A percentile compares a stretch with the other conserved stretches of the same genome.
Evolutionary conservation across 164 flowering plant genomes (phyloP).

Genomic region (Piper betle): DNA sequence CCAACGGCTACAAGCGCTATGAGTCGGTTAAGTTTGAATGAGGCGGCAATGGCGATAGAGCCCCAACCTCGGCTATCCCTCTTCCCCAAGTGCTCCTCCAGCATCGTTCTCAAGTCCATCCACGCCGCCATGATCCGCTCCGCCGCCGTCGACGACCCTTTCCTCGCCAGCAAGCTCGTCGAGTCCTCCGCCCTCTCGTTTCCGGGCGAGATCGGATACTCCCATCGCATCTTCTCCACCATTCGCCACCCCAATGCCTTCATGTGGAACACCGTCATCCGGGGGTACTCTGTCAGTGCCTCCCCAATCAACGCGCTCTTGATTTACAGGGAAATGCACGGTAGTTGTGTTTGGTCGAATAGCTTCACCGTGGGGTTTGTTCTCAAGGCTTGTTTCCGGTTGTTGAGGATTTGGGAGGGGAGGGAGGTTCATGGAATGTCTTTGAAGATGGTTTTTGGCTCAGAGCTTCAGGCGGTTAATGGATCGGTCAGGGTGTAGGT

Average conservation of each 20-base stretch:
- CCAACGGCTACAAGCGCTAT: too few relatives aligned
- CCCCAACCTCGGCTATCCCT: slow-evolving; percentile 46
- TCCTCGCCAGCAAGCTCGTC: slow-evolving; percentile 52
- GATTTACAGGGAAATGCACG: slow-evolving; percentile 10
- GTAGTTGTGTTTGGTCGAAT: slow-evolving; percentile 1
- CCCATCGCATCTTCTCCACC: slow-evolving; percentile 37
- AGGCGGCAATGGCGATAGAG: background rate
- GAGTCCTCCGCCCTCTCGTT: slow-evolving; percentile 56
- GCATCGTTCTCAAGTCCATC: slow-evolving; percentile 42
- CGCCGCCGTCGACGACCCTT: slow-evolving; percentile 69
- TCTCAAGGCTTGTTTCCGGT: slow-evolving; percentile 11
- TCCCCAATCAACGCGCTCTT: slow-evolving; percentile 16
- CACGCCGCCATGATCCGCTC: slow-evolving; percentile 62
- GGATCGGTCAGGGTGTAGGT: slow-evolving; percentile 6
- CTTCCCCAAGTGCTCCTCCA: slow-evolving; percentile 44
- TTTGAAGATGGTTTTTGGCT: slow-evolving; percentile 7
- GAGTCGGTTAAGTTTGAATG: background rate
- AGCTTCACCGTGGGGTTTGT: slow-evolving; percentile 13
- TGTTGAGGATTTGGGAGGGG: slow-evolving; percentile 7
- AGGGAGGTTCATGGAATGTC: slow-evolving; percentile 7
- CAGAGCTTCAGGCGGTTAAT: slow-evolving; percentile 8
- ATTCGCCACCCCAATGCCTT: slow-evolving; percentile 44
- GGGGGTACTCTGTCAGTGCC: slow-evolving; percentile 34
- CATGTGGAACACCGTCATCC: slow-evolving; percentile 57
- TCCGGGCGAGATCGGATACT: slow-evolving; percentile 40